Evolutionary conservation across 2,329 filamentous ascomycete genomes (phyloP).

Genomic region (Fusarium luffae): DNA sequence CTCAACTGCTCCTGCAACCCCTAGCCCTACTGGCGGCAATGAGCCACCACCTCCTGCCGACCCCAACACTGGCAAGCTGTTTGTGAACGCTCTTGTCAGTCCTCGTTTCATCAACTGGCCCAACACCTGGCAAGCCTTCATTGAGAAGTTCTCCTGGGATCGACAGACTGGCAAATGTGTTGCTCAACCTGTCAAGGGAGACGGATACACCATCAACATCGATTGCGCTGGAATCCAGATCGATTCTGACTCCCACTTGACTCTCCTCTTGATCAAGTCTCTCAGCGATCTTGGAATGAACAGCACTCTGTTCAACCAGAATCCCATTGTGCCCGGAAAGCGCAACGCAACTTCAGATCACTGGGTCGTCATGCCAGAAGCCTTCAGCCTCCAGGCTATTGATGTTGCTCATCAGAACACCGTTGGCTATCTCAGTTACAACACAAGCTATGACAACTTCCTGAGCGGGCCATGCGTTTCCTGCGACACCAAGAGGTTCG

Average conservation of each 20-base stretch:
- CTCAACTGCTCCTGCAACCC: conserved; percentile 45
- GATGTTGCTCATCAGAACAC: conserved; percentile 49
- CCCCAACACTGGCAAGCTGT: conserved; percentile 47
- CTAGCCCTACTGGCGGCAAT: conserved; percentile 40
- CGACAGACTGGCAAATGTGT: conserved; percentile 51
- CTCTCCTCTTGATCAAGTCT: conserved; percentile 54
- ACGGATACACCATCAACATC: conserved; percentile 53
- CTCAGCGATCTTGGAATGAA: conserved; percentile 52
- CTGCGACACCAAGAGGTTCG: conserved; percentile 52
- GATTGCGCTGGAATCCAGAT: conserved; percentile 53
- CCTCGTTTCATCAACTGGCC: conserved; percentile 56
- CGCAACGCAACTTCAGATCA: conserved; percentile 46
- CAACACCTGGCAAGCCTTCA: conserved; percentile 53
- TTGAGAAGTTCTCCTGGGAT: conserved; percentile 56
- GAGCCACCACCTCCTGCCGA: conserved; percentile 47
- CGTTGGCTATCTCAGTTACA: conserved; percentile 52
- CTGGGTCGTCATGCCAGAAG: conserved; percentile 56
- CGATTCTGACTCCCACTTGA: conserved; percentile 55
- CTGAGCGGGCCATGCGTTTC: conserved; percentile 51
- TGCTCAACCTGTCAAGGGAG: conserved; percentile 47
- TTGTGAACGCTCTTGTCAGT: conserved; percentile 49
- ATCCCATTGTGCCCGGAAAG: conserved; percentile 50
- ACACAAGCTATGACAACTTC: conserved; percentile 54
- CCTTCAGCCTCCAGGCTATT: conserved; percentile 51
- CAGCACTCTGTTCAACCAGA: conserved; percentile 56